Conservation (phyloP, 1,284 basidiomycete genomes). For the Mixia osmundae region DNA sequence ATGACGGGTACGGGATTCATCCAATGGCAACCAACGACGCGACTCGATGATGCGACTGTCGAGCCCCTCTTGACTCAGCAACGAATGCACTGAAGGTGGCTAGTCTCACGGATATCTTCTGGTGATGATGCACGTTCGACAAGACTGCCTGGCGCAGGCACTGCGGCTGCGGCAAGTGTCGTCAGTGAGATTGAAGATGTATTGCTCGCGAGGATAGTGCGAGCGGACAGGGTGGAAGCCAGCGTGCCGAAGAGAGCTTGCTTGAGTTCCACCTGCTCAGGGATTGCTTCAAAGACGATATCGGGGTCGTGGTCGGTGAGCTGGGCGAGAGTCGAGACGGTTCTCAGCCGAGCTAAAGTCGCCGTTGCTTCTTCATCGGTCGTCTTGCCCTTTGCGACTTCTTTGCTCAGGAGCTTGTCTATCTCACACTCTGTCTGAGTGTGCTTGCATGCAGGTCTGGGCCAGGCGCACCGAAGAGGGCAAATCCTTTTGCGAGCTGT, state of each 20-base stretch:
- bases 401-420: conserved; percentile 58
- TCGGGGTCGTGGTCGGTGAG: neutral
- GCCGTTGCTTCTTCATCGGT: conserved; percentile 42
- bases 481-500: conserved; percentile 44
- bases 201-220: conserved; percentile 70
- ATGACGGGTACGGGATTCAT: conserved; percentile 85
- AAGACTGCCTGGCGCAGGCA: neutral
- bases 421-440: neutral
- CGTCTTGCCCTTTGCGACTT: conserved; percentile 63
- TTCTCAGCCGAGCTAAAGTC: conserved; percentile 39
- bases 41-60: neutral
- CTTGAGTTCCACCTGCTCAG: conserved; percentile 38
- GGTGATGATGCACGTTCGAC: neutral
- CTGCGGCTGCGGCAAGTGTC: conserved; percentile 60
- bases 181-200: conserved; percentile 87
- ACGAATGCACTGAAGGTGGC: neutral
- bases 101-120: neutral
- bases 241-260: conserved; percentile 50
- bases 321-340: conserved; percentile 14
- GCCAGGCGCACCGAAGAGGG: conserved; percentile 33
- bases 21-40: conserved; percentile 5
- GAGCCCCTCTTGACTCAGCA: neutral
- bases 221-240: conserved; percentile 39
- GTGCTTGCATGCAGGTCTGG: neutral
- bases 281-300: conserved; percentile 1